Percentiles rank a stretch among this genome's conserved stretches.
Conservation (phyloP, 345 rosid genomes). For the Geranium rotundifolium region DNA sequence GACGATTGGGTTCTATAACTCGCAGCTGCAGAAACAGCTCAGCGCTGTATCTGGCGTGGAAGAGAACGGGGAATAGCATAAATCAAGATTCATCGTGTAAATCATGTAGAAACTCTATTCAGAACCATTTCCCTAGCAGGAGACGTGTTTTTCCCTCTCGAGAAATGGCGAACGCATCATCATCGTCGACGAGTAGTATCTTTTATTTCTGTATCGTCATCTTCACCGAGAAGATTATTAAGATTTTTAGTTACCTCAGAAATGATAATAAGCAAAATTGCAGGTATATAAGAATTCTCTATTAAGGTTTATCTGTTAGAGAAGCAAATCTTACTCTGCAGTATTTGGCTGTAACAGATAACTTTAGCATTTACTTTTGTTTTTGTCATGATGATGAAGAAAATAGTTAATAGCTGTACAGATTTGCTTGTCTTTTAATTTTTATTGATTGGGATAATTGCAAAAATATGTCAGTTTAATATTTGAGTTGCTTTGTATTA, state of each 20-base stretch:
- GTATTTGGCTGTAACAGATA: neutral
- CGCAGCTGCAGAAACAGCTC: constrained; percentile 62
- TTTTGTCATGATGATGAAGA: neutral
- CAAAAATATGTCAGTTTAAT: no score
- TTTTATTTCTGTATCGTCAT: no score
- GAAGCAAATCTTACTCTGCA: neutral
- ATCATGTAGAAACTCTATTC: no score
- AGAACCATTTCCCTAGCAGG: no score
- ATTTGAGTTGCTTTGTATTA: no score
- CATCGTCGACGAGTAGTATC: no score
- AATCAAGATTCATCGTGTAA: neutral
- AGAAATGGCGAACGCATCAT: no score
- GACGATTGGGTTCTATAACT: constrained; percentile 5
- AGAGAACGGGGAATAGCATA: constrained; percentile 8
- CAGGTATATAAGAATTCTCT: neutral
- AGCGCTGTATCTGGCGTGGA: constrained; percentile 36
- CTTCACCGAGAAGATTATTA: no score
- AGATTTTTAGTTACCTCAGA: no score
- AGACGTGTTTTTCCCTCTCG: no score
- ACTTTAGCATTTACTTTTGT: neutral
- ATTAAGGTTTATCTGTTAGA: neutral
- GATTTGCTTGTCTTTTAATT: neutral
- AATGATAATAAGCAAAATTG: no score
- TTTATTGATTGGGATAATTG: no score
- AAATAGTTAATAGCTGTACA: neutral